Conservation (phyloP, 2,329 filamentous ascomycete species). For the Exophiala sp. region DNA sequence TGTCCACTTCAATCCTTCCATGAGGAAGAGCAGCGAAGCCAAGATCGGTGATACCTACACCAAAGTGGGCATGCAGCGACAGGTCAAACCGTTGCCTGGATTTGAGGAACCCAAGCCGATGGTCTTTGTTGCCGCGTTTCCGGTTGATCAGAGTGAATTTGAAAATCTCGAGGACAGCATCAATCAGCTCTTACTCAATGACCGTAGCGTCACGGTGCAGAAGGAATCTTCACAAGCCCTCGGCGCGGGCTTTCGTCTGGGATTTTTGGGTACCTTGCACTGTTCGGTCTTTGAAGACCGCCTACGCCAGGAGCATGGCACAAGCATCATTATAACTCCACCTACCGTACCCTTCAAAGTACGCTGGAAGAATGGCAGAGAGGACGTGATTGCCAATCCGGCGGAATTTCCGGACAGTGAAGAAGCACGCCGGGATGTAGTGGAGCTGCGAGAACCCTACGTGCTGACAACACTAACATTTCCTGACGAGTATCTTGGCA, state of each 20-base stretch:
- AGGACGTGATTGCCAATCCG: constrained; percentile 78
- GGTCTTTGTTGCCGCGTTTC: constrained; percentile 97
- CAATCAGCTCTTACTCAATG: constrained; percentile 87
- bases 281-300: constrained; percentile 99
- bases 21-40: constrained; percentile 94
- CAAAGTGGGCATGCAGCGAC: constrained; percentile 68
- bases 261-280: constrained; percentile 93
- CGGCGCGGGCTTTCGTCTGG: constrained; percentile 88
- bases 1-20: constrained; percentile 94
- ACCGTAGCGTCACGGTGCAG: constrained; percentile 86
- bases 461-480: constrained; percentile 83
- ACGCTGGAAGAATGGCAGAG: constrained; percentile 70
- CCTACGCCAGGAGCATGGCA: constrained; percentile 87
- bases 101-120: constrained; percentile 98
- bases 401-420: constrained; percentile 80
- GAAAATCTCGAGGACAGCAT: constrained; percentile 88
- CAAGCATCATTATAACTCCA: constrained; percentile 93
- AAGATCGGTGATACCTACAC: constrained; percentile 97
- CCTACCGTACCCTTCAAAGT: constrained; percentile 92
- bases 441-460: constrained; percentile 67
- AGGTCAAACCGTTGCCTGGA: constrained; percentile 77
- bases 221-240: constrained; percentile 94
- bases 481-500: constrained; percentile 89
- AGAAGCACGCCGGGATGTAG: constrained; percentile 51
- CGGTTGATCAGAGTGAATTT: constrained; percentile 85